Conservation (phyloP, 306 rosid genomes). For the Alnus rubra region DNA sequence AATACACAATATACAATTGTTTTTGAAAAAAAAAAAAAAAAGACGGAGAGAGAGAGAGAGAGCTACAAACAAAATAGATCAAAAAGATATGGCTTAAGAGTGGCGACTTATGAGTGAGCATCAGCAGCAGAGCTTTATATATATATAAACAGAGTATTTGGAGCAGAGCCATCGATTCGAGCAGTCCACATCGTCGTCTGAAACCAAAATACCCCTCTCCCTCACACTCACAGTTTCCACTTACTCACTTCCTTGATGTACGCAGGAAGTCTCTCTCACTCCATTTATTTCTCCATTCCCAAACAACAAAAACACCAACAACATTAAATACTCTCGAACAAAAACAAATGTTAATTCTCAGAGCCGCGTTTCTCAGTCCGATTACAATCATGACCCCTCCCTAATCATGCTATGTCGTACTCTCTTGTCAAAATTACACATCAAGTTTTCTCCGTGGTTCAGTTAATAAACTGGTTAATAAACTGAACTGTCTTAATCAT, state of each 20-base stretch:
- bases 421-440: constrained; percentile 46
- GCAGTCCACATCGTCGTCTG: constrained; percentile 63
- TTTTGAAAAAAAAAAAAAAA: no score
- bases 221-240: constrained; percentile 46
- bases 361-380: constrained; percentile 72
- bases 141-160: constrained; percentile 35
- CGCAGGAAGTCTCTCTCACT: constrained; percentile 19
- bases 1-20: no score
- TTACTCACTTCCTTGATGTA: constrained; percentile 34
- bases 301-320: constrained; percentile 28
- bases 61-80: constrained; percentile 22
- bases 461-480: constrained; percentile 35
- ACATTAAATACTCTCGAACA: constrained; percentile 21
- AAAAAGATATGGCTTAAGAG: constrained; percentile 27
- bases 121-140: no score
- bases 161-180: constrained; percentile 68
- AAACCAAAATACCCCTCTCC: constrained; percentile 21
- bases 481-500: constrained; percentile 62
- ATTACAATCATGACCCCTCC: constrained; percentile 67
- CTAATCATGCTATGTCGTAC: constrained; percentile 52
- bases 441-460: constrained; percentile 36
- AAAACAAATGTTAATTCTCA: constrained; percentile 28
- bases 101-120: not conserved
- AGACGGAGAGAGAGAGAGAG: not conserved
- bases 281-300: constrained; percentile 7